Evolutionary conservation across 164 flowering plant species (phyloP).

Genomic region (Chloranthus sessilifolius): DNA sequence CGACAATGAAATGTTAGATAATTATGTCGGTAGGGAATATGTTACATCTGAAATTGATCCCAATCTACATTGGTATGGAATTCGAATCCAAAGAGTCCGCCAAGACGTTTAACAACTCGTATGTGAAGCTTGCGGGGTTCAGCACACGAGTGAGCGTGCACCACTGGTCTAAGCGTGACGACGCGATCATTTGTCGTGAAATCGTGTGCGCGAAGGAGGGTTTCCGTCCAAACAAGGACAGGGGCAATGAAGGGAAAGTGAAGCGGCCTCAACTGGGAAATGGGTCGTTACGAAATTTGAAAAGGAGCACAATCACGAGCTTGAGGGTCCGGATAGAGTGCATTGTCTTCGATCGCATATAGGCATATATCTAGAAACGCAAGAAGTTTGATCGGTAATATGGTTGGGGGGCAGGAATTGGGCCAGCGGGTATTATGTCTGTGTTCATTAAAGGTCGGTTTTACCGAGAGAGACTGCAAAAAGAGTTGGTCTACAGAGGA

Average conservation of each 20-base stretch:
- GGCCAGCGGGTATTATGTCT: conserved; percentile 73
- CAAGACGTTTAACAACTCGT: conserved; percentile 8
- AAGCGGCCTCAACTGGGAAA: conserved; percentile 7
- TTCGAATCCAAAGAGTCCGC: conserved; percentile 13
- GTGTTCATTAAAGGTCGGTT: conserved; percentile 72
- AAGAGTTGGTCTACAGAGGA: conserved; percentile 43
- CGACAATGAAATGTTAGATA: too few relatives aligned
- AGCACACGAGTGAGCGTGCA: conserved; percentile 2
- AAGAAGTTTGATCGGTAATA: not conserved
- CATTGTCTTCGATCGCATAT: conserved; percentile 12
- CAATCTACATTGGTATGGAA: conserved; percentile 12
- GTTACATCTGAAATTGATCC: too few relatives aligned
- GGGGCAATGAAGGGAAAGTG: conserved; percentile 27
- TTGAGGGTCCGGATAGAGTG: conserved; percentile 9
- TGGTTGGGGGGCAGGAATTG: conserved; percentile 41
- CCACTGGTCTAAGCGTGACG: conserved; percentile 8
- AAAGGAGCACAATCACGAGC: conserved; percentile 11
- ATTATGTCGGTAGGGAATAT: too few relatives aligned
- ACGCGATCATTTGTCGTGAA: not conserved
- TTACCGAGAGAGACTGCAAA: conserved; percentile 74
- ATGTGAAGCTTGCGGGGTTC: conserved; percentile 8
- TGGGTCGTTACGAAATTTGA: conserved; percentile 10
- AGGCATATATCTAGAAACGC: conserved; percentile 2
- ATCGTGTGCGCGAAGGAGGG: conserved; percentile 8
- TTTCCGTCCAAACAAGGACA: conserved; percentile 7